A percentile compares a stretch with the other conserved stretches of the same genome.
Evolutionary conservation across 768 basidiomycete genomes (phyloP).

Genomic region (Floccularia luteovirens): DNA sequence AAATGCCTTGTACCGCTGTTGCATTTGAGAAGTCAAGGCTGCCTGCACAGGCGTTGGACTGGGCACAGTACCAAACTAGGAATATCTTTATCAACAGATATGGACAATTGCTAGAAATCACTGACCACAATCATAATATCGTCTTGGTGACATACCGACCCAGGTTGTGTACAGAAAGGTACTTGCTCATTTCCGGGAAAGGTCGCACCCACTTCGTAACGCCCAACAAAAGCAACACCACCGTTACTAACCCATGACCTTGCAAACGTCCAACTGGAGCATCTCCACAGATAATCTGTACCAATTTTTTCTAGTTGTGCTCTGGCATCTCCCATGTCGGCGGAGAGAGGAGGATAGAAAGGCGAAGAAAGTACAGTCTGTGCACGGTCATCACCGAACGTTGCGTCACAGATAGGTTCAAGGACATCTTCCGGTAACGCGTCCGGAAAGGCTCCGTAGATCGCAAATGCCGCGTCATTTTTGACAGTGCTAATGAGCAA

Average conservation of each 20-base stretch:
- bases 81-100: neutral
- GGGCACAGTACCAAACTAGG: constrained; percentile 46
- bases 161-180: constrained; percentile 46
- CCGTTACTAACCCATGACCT: constrained; percentile 59
- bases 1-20: constrained; percentile 64
- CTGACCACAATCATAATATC: constrained; percentile 74
- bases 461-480: constrained; percentile 66
- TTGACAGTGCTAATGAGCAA: constrained; percentile 64
- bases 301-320: constrained; percentile 49
- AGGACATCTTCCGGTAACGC: constrained; percentile 33
- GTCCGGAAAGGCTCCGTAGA: constrained; percentile 35
- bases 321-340: constrained; percentile 41
- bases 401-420: constrained; percentile 23
- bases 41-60: constrained; percentile 49
- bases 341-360: constrained; percentile 31
- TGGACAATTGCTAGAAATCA: constrained; percentile 1
- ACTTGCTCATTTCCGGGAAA: constrained; percentile 58
- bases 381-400: constrained; percentile 42
- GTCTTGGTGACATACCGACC: constrained; percentile 71
- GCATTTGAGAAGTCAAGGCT: constrained; percentile 57
- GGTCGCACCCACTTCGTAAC: constrained; percentile 57
- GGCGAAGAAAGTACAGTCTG: constrained; percentile 31
- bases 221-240: constrained; percentile 59
- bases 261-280: constrained; percentile 65
- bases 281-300: constrained; percentile 67